Percentiles rank a stretch among this genome's conserved stretches.
These are phyloP conservation scores for Hyphodiscus sp. DNA, from an alignment of 2,329 filamentous ascomycete species.

Conservation along the genomic window DNA sequence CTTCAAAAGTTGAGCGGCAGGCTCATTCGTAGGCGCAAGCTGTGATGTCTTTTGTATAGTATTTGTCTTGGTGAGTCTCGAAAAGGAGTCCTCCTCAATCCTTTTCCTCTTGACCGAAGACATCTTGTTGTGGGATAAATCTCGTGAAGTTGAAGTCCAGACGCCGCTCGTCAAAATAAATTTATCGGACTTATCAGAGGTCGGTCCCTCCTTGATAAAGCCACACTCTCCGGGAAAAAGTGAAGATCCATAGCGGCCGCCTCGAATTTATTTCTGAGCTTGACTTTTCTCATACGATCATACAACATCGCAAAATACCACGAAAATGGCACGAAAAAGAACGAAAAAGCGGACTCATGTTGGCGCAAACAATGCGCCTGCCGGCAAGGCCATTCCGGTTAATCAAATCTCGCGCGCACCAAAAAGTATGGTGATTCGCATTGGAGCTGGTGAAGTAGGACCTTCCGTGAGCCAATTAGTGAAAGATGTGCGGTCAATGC, in stretches of 20 bases:
- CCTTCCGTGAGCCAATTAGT: constrained; percentile 87
- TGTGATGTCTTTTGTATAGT: constrained; percentile 10
- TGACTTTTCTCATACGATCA: constrained; percentile 13
- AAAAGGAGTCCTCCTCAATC: constrained; percentile 19
- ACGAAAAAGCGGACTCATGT: constrained; percentile 87
- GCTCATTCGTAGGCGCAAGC: constrained; percentile 10
- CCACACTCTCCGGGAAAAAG: too few relatives aligned
- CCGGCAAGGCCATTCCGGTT: constrained; percentile 49
- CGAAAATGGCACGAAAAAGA: constrained; percentile 68
- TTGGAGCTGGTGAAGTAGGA: constrained; percentile 89
- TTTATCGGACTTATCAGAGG: constrained; percentile 29
- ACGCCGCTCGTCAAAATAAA: constrained; percentile 14
- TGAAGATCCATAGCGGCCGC: not conserved
- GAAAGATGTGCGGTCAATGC: constrained; percentile 82
- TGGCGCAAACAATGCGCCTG: constrained; percentile 49
- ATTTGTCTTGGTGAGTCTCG: constrained; percentile 13
- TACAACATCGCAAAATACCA: constrained; percentile 15
- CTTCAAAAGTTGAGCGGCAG: constrained; percentile 9
- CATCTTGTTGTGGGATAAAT: constrained; percentile 18
- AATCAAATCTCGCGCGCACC: constrained; percentile 58
- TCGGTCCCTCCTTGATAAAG: constrained; percentile 20
- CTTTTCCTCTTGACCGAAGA: constrained; percentile 30
- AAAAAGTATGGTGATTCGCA: constrained; percentile 97
- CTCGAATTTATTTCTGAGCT: constrained; percentile 21
- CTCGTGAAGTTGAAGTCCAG: not conserved